phyloP scores from a whole-genome alignment of 1,284 basidiomycete genomes.

The Papiliotrema fonsecae region DNA sequence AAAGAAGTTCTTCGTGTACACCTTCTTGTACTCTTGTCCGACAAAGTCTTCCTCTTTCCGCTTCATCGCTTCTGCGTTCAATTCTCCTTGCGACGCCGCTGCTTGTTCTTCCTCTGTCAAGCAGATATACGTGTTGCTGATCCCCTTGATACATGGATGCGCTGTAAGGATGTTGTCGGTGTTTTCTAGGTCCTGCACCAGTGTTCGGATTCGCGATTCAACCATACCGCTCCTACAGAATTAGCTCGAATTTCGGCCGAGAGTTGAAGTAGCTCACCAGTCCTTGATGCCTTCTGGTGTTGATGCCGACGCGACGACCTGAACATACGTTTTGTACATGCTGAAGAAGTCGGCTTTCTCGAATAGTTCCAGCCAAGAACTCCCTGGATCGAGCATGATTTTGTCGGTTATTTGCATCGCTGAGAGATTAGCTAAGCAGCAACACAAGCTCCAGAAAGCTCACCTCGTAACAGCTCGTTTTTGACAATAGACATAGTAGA shows the following conservation, averaged over 20 bases:
- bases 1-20: conserved; percentile 93
- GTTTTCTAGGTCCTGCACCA: conserved; percentile 96
- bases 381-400: conserved; percentile 62
- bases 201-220: conserved; percentile 91
- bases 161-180: conserved; percentile 86
- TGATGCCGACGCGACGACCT: conserved; percentile 88
- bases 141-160: conserved; percentile 93
- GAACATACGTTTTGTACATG: conserved; percentile 96
- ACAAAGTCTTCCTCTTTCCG: conserved; percentile 76
- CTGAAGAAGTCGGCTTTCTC: conserved; percentile 94
- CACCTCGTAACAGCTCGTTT: conserved; percentile 90
- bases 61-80: conserved; percentile 64
- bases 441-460: not conserved
- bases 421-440: conserved; percentile 38
- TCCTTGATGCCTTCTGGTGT: conserved; percentile 83
- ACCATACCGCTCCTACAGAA: conserved; percentile 95
- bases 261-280: too few relatives aligned
- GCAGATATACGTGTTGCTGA: conserved; percentile 82
- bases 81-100: conserved; percentile 82
- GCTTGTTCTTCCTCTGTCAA: conserved; percentile 79
- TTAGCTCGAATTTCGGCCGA: too few relatives aligned
- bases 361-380: conserved; percentile 90
- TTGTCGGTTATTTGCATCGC: conserved; percentile 90
- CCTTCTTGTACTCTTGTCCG: conserved; percentile 69
- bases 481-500: conserved; percentile 97